phyloP scores from a whole-genome alignment of 192 early-diverging fungal species.

The Phlyctochytrium planicorne region DNA sequence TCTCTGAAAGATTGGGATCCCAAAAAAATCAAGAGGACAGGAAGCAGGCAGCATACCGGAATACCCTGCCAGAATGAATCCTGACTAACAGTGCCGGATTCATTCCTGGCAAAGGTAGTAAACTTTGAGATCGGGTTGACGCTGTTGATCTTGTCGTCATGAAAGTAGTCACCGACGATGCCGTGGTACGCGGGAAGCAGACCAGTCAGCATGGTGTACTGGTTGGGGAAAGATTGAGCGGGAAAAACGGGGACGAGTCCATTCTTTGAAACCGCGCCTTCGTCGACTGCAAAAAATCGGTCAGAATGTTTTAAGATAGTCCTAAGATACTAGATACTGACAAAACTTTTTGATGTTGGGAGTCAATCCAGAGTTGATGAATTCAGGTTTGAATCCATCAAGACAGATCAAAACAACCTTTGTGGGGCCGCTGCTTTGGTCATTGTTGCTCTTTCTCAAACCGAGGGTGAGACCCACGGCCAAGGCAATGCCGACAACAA shows the following conservation, averaged over 20 bases:
- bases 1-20: no score
- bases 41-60: constrained; percentile 6
- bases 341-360: constrained; percentile 10
- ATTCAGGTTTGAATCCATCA: constrained; percentile 15
- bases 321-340: not conserved
- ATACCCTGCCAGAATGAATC: constrained; percentile 1
- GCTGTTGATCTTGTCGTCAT: constrained; percentile 1
- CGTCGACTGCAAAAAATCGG: not conserved
- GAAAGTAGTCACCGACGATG: constrained; percentile 21
- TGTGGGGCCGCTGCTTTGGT: not conserved
- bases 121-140: not conserved
- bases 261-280: not conserved
- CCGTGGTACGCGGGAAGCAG: constrained; percentile 14
- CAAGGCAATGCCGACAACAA: constrained; percentile 9
- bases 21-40: not conserved
- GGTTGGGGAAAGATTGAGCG: constrained; percentile 19
- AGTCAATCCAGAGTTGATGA: not conserved
- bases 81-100: not conserved
- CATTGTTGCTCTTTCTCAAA: constrained; percentile 6
- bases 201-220: constrained; percentile 18
- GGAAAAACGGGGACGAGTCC: constrained; percentile 10
- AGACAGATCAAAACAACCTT: constrained; percentile 5
- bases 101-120: constrained; percentile 5
- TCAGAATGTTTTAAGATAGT: not conserved
- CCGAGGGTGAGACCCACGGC: constrained; percentile 1